Evolutionary conservation across 805 yeast species (phyloP), one percentile per base, ranked within the genome.

Genomic region (Grigorovia yakushimaensis): DNA sequence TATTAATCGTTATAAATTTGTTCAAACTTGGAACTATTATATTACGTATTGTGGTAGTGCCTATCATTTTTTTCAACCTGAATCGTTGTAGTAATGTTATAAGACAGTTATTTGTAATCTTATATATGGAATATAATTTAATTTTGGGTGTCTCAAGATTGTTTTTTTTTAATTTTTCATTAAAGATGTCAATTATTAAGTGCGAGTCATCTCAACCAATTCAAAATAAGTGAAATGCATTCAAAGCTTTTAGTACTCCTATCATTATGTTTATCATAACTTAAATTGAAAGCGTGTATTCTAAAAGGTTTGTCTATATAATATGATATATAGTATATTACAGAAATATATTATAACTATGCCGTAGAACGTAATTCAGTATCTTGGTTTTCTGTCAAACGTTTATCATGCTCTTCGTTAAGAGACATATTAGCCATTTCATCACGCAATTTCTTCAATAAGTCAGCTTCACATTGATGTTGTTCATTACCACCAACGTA

Each of bases 361-460:
- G 13, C 22, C 9, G 11, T 37, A 5, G 39, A 18, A 37, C 22
- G 39, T 18, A 41, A 21, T n/a, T 41, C 42, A 13, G 42, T 37
- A 20, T n/a, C n/a, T 33, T 40, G 39, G 50, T 42, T 50, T 48
- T 40, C 44, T n/a, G 44, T 45, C 9, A 41, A 22, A 2, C 38
- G 41, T 8, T 39, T 37, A 19, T 43, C 46, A 21, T 38, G 21
- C 8, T 42, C 45, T 23, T 47, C 48, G 15, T 33, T 47, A 11
- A 55, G 43, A 19, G 46, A 45, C 18, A 54, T 23, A 18, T 40
- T 43, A 36, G 48, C 50, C 45, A 55, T 44, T 45, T 51, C 47
- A 21, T 47, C 40, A 33, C 48, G 54, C 47, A 55, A 47, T 27
- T 46, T 43, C n/a, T 46, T 35, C 18, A 55, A 54, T 38, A 54